phyloP scores from a whole-genome alignment of 805 yeast species.

The Barnettozyma siamensis region DNA sequence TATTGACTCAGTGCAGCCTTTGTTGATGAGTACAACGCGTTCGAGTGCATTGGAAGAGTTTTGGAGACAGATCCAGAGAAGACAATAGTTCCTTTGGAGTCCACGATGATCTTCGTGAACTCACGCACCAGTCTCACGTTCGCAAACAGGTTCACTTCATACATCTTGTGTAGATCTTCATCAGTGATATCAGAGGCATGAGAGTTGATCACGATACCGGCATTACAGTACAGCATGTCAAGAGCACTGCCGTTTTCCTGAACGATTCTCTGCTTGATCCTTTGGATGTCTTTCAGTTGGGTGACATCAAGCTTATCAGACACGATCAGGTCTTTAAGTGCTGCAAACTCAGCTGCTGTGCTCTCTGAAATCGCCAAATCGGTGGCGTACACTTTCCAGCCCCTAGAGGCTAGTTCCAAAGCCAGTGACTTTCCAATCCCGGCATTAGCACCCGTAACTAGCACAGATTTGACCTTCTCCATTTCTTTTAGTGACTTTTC shows the following conservation, averaged over 20 bases:
- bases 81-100: conserved; percentile 33
- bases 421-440: conserved; percentile 53
- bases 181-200: conserved; percentile 33
- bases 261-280: conserved; percentile 21
- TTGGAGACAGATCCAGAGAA: conserved; percentile 37
- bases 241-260: conserved; percentile 27
- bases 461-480: background rate
- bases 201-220: conserved; percentile 27
- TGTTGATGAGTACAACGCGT: conserved; percentile 32
- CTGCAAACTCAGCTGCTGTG: conserved; percentile 20
- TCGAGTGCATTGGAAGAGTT: conserved; percentile 33
- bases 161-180: conserved; percentile 19
- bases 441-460: conserved; percentile 53
- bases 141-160: conserved; percentile 35
- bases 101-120: conserved; percentile 30
- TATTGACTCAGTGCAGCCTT: conserved; percentile 41
- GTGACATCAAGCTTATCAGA: conserved; percentile 30
- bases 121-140: conserved; percentile 35
- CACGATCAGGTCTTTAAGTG: background rate
- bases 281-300: conserved; percentile 23
- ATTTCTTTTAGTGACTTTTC: background rate
- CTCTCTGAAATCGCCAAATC: conserved; percentile 28
- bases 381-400: conserved; percentile 34
- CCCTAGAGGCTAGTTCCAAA: conserved; percentile 37
- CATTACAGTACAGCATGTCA: conserved; percentile 38